A percentile compares a stretch with the other conserved stretches of the same genome.
These are phyloP conservation scores for Phytopythium sindhum DNA, from an alignment of 352 stramenopile genomes.

Conservation along the genomic window DNA sequence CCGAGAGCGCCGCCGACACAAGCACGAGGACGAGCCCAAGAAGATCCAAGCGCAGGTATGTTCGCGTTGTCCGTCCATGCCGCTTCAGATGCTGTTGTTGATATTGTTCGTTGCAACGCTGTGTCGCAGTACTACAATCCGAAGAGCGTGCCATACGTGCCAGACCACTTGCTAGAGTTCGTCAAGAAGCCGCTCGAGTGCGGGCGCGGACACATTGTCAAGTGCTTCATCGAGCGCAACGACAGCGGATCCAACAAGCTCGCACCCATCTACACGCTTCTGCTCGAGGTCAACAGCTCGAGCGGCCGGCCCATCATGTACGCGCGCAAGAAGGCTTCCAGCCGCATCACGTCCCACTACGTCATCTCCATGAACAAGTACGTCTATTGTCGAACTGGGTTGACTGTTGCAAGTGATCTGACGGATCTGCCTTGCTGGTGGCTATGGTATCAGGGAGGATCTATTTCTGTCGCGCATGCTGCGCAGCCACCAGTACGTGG, in stretches of 20 bases:
- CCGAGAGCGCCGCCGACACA: constrained; percentile 49
- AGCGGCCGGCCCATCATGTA: constrained; percentile 84
- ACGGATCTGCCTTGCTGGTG: neutral
- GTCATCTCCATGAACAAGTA: constrained; percentile 85
- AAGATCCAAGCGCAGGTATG: constrained; percentile 56
- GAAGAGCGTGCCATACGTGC: constrained; percentile 78
- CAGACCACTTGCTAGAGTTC: constrained; percentile 80
- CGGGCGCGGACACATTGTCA: constrained; percentile 76
- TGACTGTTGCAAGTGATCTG: constrained; percentile 2
- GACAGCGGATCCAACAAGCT: constrained; percentile 75
- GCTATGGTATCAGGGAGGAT: constrained; percentile 48
- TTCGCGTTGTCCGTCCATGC: neutral
- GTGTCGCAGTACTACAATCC: constrained; percentile 70
- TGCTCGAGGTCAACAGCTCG: constrained; percentile 83
- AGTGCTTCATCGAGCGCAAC: constrained; percentile 89
- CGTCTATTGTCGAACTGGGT: neutral
- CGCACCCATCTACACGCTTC: constrained; percentile 76
- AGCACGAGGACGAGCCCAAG: constrained; percentile 65
- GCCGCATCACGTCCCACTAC: constrained; percentile 81
- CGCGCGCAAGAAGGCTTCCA: constrained; percentile 71
- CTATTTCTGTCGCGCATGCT: constrained; percentile 75
- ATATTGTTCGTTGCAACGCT: neutral
- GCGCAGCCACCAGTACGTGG: constrained; percentile 84
- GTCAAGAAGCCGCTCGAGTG: constrained; percentile 72
- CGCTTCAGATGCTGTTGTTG: neutral